Conservation (phyloP, 768 basidiomycete species). For the Obba rivulosa region DNA sequence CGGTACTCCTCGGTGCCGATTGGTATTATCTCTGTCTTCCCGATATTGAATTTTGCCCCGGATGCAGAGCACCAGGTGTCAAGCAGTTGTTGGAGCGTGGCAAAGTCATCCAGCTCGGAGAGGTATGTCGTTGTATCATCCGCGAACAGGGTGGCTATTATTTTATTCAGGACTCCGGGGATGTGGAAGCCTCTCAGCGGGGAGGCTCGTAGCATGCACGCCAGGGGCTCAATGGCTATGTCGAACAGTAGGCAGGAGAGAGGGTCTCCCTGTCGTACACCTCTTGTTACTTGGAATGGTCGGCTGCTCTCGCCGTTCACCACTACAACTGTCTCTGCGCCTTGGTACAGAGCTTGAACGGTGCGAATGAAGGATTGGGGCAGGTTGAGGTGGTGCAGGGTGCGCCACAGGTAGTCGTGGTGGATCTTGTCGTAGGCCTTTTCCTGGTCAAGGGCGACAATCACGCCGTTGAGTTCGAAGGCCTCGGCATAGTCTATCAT, state of each 20-base stretch:
- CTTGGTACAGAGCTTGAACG: constrained; percentile 24
- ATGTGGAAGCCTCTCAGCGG: constrained; percentile 16
- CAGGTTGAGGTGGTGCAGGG: constrained; percentile 3
- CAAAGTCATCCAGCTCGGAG: constrained; percentile 21
- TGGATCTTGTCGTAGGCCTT: constrained; percentile 17
- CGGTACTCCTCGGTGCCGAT: constrained; percentile 23
- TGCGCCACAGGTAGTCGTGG: constrained; percentile 13
- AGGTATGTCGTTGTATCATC: constrained; percentile 27
- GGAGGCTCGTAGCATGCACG: constrained; percentile 12
- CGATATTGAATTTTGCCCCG: constrained; percentile 35
- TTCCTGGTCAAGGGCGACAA: constrained; percentile 14
- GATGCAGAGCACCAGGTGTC: constrained; percentile 35
- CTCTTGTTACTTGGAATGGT: constrained; percentile 23
- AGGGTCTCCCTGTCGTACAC: constrained; percentile 32
- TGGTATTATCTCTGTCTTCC: constrained; percentile 36
- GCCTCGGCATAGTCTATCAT: constrained; percentile 12
- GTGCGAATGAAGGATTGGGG: constrained; percentile 17
- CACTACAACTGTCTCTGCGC: constrained; percentile 25
- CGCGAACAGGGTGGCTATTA: constrained; percentile 20
- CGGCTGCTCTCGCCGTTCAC: constrained; percentile 27
- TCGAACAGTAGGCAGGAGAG: constrained; percentile 29
- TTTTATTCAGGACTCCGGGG: constrained; percentile 2
- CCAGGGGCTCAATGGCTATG: constrained; percentile 27
- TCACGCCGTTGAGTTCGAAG: constrained; percentile 7
- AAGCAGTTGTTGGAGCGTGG: constrained; percentile 23